A percentile compares a stretch with the other conserved stretches of the same genome.
Conservation (phyloP, 75 land plant species). For the Selaginella moellendorffii region DNA sequence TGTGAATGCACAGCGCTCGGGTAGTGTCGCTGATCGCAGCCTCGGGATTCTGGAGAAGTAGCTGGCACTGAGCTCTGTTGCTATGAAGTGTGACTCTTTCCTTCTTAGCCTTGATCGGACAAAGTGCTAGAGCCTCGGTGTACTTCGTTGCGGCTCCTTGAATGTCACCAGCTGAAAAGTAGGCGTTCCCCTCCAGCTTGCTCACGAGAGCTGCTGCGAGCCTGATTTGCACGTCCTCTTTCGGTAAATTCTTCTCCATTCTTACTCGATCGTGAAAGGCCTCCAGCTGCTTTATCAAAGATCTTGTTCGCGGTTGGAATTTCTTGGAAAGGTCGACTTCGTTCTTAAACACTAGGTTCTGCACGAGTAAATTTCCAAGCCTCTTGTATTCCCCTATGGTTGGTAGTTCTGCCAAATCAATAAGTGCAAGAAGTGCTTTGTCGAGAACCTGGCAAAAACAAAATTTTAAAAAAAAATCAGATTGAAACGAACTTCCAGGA, state of each 20-base stretch:
- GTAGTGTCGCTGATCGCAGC: constrained; percentile 55
- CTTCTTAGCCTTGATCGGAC: constrained; percentile 39
- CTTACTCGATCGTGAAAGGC: constrained; percentile 16
- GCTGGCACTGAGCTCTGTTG: constrained; percentile 61
- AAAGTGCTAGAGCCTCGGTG: constrained; percentile 38
- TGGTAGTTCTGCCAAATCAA: constrained; percentile 46
- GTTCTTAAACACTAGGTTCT: constrained; percentile 15
- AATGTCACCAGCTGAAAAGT: constrained; percentile 37
- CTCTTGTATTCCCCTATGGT: constrained; percentile 18
- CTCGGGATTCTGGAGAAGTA: constrained; percentile 34
- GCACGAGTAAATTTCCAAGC: constrained; percentile 35
- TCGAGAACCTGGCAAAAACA: constrained; percentile 31
- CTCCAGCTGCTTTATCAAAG: constrained; percentile 15
- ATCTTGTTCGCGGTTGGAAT: constrained; percentile 1
- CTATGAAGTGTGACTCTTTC: constrained; percentile 59
- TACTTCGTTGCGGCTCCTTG: constrained; percentile 33
- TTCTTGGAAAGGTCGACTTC: neutral
- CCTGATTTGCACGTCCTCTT: constrained; percentile 25
- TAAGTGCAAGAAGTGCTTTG: constrained; percentile 19
- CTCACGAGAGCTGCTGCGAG: constrained; percentile 17
- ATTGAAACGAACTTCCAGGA: constrained; percentile 8
- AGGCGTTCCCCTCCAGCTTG: constrained; percentile 41
- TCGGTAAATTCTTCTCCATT: constrained; percentile 31
- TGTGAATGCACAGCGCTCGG: constrained; percentile 40
- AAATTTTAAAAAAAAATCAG: neutral